These are phyloP conservation scores for Moringa oleifera DNA, from an alignment of 345 rosid genomes.

Conservation along the genomic window DNA sequence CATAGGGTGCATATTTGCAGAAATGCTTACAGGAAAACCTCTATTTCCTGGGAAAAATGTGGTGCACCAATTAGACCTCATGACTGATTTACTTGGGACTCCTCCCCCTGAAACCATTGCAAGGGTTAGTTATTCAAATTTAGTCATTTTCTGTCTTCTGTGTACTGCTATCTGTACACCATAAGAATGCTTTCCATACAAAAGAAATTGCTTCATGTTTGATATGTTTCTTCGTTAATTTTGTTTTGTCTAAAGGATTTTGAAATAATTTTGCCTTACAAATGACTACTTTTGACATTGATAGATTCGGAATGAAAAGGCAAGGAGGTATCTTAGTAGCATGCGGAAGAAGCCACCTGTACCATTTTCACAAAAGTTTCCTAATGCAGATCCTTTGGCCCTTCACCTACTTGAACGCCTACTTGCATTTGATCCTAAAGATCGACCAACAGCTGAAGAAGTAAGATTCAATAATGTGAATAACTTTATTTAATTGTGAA, in stretches of 20 bases:
- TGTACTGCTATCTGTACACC: not conserved
- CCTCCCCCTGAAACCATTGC: slow-evolving; percentile 72
- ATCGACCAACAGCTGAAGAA: slow-evolving; percentile 90
- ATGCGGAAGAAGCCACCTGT: slow-evolving; percentile 85
- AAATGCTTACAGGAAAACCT: slow-evolving; percentile 92
- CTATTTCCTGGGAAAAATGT: slow-evolving; percentile 95
- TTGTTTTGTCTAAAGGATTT: not conserved
- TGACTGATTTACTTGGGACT: slow-evolving; percentile 95
- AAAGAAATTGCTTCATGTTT: not conserved
- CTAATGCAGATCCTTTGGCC: slow-evolving; percentile 76
- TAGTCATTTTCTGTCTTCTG: not conserved
- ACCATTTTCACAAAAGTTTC: slow-evolving; percentile 81
- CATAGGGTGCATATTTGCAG: slow-evolving; percentile 97
- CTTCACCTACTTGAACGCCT: slow-evolving; percentile 65
- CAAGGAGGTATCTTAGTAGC: slow-evolving; percentile 90
- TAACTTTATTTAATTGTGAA: not conserved
- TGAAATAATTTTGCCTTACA: not conserved
- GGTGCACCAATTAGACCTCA: slow-evolving; percentile 92
- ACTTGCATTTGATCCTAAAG: slow-evolving; percentile 98
- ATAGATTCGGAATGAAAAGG: slow-evolving; percentile 97
- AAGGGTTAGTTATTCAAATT: slow-evolving; percentile 45
- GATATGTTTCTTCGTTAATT: not conserved
- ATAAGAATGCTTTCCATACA: slow-evolving; percentile 2
- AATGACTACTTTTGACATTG: slow-evolving; percentile 13
- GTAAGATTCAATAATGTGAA: slow-evolving; percentile 25